Evolutionary conservation across 306 rosid species (phyloP).

Genomic region (Purshia tridentata): DNA sequence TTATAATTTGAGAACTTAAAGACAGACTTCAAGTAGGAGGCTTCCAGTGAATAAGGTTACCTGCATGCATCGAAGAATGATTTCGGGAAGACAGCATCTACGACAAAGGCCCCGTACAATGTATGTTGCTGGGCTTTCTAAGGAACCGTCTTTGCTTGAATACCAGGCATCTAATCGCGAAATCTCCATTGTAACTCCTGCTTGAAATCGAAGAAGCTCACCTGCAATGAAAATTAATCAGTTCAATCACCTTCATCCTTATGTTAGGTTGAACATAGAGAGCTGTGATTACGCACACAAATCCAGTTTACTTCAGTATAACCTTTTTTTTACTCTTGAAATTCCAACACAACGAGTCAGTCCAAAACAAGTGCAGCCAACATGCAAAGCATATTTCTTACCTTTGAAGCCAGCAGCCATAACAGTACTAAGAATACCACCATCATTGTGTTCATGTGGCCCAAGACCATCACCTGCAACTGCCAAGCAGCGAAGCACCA

Average conservation of each 20-base stretch:
- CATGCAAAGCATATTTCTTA: conserved; percentile 29
- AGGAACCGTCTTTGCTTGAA: conserved; percentile 62
- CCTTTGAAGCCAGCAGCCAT: conserved; percentile 98
- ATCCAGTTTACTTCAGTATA: not conserved
- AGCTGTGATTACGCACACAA: not conserved
- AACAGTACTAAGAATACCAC: conserved; percentile 74
- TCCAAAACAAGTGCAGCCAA: not conserved
- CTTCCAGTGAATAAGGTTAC: conserved; percentile 39
- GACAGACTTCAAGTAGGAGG: not conserved
- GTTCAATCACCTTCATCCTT: conserved; percentile 17
- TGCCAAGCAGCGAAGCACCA: conserved; percentile 86
- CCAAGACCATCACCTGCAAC: conserved; percentile 81
- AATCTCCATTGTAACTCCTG: conserved; percentile 88
- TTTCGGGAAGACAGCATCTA: conserved; percentile 91
- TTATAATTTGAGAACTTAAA: not conserved
- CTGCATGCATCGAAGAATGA: conserved; percentile 93
- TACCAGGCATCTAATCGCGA: conserved; percentile 91
- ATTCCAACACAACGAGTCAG: not conserved
- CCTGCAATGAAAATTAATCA: conserved; percentile 50
- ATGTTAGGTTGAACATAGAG: not conserved
- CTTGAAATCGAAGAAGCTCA: conserved; percentile 92
- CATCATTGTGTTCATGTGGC: conserved; percentile 55
- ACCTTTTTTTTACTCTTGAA: not conserved
- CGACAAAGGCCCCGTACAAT: conserved; percentile 87
- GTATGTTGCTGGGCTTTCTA: conserved; percentile 66